Base-by-base conservation (phyloP, 345 rosid species). In the Moringa oleifera region DNA sequence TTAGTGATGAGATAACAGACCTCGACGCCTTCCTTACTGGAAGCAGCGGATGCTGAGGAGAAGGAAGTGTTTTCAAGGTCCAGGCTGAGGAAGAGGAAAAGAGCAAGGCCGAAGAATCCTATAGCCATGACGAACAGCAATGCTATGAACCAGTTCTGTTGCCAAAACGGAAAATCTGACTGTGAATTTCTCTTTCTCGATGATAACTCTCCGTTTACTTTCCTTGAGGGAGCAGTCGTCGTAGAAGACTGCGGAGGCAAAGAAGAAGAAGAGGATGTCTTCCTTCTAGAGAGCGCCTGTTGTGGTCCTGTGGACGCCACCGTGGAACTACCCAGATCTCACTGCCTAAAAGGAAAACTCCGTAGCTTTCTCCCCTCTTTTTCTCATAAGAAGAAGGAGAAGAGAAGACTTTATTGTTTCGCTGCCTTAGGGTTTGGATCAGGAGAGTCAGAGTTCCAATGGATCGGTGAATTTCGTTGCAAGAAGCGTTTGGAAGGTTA, bases 271-370 rank as follows among this genome's bases (percentile, higher is more conserved):
- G 83, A 64, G 8, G 73, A 25, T 6, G 75, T 72, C 51, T 81
- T 89, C 56, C 96, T 80, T 65, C 84, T 78, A 7, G 78, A 66
- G 57, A 89, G 84, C 63, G 75, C 31, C 68, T 77, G 73, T 20
- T 76, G 77, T 59, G 79, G 68, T 56, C 80, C 96, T n/a, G 96
- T 67, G 54, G 98, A 62, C 74, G 98, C 98, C 98, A 92, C 96
- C 83, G 85, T 89, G 81, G 75, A 63, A 63, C 25, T 62, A 50
- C 18, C 58, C 63, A 66, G 71, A 67, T 75, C 70, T 60, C 63
- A 61, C 72, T 65, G 64, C 68, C 68, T 68, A 55, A n/a, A n/a
- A n/a, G n/a, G 53, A 31, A 9, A 23, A 36, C 51, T 22, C 16
- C 13, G 53, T 7, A 13, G 58, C 53, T 20, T 9, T 55, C 36